Evolutionary conservation across 257 asterid species (phyloP).

Genomic region (Capsicum chinense): DNA sequence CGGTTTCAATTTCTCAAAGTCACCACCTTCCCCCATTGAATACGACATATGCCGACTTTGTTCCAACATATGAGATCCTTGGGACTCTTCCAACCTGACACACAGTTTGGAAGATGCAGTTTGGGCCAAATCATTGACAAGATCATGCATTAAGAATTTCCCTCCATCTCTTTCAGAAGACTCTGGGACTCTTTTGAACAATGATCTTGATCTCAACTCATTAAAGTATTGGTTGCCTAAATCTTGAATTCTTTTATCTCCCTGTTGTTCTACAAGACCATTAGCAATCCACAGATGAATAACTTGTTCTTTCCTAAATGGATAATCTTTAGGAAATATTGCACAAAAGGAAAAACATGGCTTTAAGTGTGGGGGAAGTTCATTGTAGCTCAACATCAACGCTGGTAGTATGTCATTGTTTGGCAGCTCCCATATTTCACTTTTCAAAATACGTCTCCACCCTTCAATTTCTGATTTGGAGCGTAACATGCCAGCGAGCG

Average conservation of each 20-base stretch:
- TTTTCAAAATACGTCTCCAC: background rate
- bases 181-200: background rate
- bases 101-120: background rate
- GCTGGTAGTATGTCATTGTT: background rate
- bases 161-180: accelerated
- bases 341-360: conserved; percentile 29
- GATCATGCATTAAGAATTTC: conserved; percentile 28
- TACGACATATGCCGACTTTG: conserved; percentile 11
- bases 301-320: background rate
- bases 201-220: conserved; percentile 16
- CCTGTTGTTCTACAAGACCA: background rate
- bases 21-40: accelerated
- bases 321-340: conserved; percentile 29
- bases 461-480: background rate
- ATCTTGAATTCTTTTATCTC: too few species aligned
- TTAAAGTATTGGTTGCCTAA: background rate
- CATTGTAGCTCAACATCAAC: conserved; percentile 20
- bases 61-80: too few species aligned
- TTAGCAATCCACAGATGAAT: conserved; percentile 32
- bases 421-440: conserved; percentile 7
- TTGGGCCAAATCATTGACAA: conserved; percentile 28
- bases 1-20: background rate
- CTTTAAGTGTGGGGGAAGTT: conserved; percentile 17
- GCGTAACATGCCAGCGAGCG: background rate
- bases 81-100: background rate